A percentile compares a stretch with the other conserved stretches of the same genome.
phyloP scores from a whole-genome alignment of 169 alveolate genomes.

The Eimeria maxima region DNA sequence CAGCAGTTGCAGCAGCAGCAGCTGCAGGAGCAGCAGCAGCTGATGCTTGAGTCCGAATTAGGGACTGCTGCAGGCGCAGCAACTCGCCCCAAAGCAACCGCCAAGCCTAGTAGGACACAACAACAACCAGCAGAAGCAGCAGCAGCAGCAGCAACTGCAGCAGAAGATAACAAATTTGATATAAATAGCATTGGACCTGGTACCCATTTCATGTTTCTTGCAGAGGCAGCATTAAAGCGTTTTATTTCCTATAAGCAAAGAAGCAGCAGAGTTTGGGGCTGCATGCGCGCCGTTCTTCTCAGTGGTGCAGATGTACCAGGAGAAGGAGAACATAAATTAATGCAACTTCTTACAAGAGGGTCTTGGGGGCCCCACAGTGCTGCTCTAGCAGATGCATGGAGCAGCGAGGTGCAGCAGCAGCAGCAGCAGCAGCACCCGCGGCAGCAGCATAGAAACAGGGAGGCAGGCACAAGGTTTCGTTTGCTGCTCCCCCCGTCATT shows the following conservation, averaged over 20 bases:
- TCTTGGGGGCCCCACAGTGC: constrained; percentile 38
- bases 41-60: constrained; percentile 53
- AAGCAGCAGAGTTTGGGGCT: constrained; percentile 56
- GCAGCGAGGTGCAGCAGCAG: constrained; percentile 71
- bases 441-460: background rate
- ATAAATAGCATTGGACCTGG: constrained; percentile 99
- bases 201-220: constrained; percentile 98
- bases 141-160: constrained; percentile 17
- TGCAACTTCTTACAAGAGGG: constrained; percentile 89
- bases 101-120: background rate
- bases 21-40: constrained; percentile 84
- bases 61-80: background rate
- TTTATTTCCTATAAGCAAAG: constrained; percentile 48
- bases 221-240: constrained; percentile 82
- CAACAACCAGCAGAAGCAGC: constrained; percentile 23
- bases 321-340: constrained; percentile 99
- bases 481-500: constrained; percentile 28
- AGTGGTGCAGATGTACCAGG: constrained; percentile 96
- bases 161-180: constrained; percentile 92
- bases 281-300: constrained; percentile 50
- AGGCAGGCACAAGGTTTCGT: constrained; percentile 12
- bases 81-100: background rate
- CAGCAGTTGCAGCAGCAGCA: constrained; percentile 97
- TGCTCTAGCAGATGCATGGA: constrained; percentile 37
- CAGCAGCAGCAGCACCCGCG: constrained; percentile 59